A percentile compares a stretch with the other conserved stretches of the same genome.
Conservation (phyloP, 2,329 filamentous ascomycete species). For the Myriosclerotinia scirpicola region DNA sequence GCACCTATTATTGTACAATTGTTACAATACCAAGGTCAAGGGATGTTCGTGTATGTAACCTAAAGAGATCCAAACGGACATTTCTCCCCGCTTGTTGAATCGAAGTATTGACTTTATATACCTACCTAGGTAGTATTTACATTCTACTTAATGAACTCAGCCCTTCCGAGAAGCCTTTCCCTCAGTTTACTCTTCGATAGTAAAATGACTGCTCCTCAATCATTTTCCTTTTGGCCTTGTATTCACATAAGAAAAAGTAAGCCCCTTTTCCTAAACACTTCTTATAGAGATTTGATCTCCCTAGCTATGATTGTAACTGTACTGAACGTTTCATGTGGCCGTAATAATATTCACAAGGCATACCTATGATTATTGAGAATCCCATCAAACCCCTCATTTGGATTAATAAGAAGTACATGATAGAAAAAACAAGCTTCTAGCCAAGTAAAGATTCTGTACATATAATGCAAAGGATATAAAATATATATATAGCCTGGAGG, state of each 20-base stretch:
- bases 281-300: neutral
- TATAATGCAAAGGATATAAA: no score
- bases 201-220: neutral
- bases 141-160: neutral
- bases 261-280: no score
- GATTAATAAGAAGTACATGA: no score
- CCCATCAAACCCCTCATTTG: constrained; percentile 12
- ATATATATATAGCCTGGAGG: no score
- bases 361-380: neutral
- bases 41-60: constrained; percentile 21
- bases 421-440: no score
- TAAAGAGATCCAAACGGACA: neutral
- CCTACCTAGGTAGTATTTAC: neutral
- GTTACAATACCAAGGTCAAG: constrained; percentile 6
- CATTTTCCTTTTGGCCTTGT: no score
- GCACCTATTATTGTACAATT: neutral
- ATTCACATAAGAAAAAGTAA: no score
- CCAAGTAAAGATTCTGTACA: no score
- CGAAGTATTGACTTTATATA: neutral
- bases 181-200: no score
- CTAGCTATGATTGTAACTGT: neutral
- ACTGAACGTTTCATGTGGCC: neutral
- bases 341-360: neutral
- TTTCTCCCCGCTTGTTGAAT: neutral
- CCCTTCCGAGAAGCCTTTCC: neutral